Evolutionary conservation across 1,139 yeast genomes (phyloP).

Genomic region (Hyphopichia khmerensis): DNA sequence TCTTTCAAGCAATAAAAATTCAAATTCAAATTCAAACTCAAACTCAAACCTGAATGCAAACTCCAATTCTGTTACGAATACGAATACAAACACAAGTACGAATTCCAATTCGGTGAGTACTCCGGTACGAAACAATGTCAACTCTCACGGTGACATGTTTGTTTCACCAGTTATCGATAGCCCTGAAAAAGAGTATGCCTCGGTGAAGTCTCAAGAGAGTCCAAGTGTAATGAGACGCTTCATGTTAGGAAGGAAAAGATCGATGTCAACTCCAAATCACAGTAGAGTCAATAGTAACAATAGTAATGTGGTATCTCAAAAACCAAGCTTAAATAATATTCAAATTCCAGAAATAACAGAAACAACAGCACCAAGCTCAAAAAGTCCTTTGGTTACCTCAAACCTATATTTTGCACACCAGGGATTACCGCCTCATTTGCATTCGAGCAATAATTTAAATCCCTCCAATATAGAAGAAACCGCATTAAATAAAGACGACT

Average conservation of each 20-base stretch:
- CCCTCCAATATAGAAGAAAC: constrained; percentile 5
- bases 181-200: not conserved
- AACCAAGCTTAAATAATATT: constrained; percentile 11
- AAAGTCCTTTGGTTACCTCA: constrained; percentile 35
- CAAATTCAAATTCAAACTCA: not conserved
- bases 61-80: too few species aligned
- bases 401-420: constrained; percentile 55
- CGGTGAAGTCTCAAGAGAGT: not conserved
- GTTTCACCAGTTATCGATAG: not conserved
- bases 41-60: not conserved
- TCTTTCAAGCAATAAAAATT: not conserved
- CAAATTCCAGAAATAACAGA: constrained; percentile 19
- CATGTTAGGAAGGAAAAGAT: constrained; percentile 21
- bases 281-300: constrained; percentile 1
- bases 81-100: too few species aligned
- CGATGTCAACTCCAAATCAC: constrained; percentile 21
- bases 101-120: not conserved
- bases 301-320: constrained; percentile 9
- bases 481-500: constrained; percentile 15
- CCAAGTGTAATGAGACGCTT: constrained; percentile 12
- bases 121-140: not conserved
- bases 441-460: constrained; percentile 24
- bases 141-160: not conserved
- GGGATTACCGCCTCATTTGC: constrained; percentile 54
- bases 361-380: constrained; percentile 8